These are phyloP conservation scores for Perkinsus marinus DNA, from an alignment of 169 alveolate genomes.

Conservation along the genomic window DNA sequence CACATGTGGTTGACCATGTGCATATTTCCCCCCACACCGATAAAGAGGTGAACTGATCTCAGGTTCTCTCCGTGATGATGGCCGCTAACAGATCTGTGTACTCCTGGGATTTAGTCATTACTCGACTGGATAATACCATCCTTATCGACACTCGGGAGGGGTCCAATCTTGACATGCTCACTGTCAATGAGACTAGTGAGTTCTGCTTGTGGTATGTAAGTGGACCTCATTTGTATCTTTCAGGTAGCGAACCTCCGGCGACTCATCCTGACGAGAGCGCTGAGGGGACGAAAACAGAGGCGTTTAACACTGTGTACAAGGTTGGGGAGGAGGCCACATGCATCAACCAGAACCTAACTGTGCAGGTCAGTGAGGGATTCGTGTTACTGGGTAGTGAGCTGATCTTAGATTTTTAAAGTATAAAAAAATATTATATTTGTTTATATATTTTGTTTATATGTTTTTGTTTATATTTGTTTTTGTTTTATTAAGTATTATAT, in stretches of 20 bases:
- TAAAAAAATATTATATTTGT: no score
- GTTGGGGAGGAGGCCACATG: not conserved
- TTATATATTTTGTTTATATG: no score
- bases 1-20: no score
- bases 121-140: slow-evolving; percentile 55
- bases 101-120: slow-evolving; percentile 64
- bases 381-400: not conserved
- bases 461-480: no score
- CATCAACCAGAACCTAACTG: not conserved
- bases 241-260: not conserved
- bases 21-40: no score
- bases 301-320: not conserved
- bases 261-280: not conserved
- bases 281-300: not conserved
- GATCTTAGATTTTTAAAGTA: no score
- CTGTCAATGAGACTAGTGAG: slow-evolving; percentile 51
- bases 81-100: slow-evolving; percentile 65
- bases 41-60: no score
- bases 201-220: no score
- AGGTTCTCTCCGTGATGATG: slow-evolving; percentile 58
- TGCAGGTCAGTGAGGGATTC: not conserved
- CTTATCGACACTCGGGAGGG: slow-evolving; percentile 66
- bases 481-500: no score
- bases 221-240: no score
- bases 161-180: slow-evolving; percentile 59